Base-by-base conservation (phyloP, 2,329 filamentous ascomycete species). In the Zasmidium citrigriseum region DNA sequence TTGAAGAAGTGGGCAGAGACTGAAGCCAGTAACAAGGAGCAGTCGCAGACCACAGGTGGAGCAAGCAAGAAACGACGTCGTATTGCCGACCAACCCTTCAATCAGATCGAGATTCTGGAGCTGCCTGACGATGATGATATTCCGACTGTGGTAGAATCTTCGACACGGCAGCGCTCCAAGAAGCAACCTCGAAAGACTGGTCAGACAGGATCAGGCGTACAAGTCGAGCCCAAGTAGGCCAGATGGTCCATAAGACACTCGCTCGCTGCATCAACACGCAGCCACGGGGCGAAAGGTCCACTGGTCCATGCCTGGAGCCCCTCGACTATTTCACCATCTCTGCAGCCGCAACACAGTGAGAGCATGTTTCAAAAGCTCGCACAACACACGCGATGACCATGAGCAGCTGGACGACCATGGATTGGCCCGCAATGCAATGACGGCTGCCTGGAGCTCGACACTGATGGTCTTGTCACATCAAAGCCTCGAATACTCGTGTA, bases 1-100 rank as follows among this genome's bases (percentile, higher is more conserved):
- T 68, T 77, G 23, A 73, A 75, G 67, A 76, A 75, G 23, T 81
- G 78, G 80, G 73, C 75, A 46, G 74, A 76, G 57, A 72, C 75
- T n/a, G 71, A 70, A 29, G 67, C 52, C 1, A 54, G 57, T 22
- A 60, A 57, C 29, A 57, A 61, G 27, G 46, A 34, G 0, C 34
- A 41, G 16, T 25, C 58, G 16, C 44, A 47, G 3, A 38, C 59
- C 16, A 46, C 59, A 2, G 51, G 54, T 23, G 63, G 63, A 14
- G 62, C 62, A 22, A 66, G 49, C 59, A 69, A 65, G 56, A 71
- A 70, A 57, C 65, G 68, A 12, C 60, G 64, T 18, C 62, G 63
- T 11, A 62, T 66, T 18, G 57, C 60, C 9, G 64, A 64, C 25
- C 62, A 59, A 46, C 46, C 60, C 7, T 44, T 44, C 14, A 55